A percentile compares a stretch with the other conserved stretches of the same genome.
phyloP scores from a whole-genome alignment of 2,329 filamentous ascomycete genomes.

The Botrytis cinerea region DNA sequence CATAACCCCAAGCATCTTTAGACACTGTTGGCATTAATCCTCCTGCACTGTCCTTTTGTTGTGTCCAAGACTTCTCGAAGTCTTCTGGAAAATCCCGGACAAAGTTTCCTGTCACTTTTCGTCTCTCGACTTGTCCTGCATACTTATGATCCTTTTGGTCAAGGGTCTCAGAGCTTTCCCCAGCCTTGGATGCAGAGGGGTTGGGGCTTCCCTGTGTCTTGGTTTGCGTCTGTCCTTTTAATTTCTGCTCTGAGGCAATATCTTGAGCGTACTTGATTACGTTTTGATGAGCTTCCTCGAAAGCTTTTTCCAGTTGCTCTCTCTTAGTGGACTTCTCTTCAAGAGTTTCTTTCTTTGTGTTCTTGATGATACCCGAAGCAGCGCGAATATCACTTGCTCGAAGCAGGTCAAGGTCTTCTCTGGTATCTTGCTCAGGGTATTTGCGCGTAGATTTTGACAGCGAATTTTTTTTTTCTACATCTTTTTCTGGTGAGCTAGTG shows the following conservation, averaged over 20 bases:
- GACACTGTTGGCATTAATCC: constrained; percentile 29
- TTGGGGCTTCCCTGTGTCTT: neutral
- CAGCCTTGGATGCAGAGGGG: neutral
- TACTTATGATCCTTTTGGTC: neutral
- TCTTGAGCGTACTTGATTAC: constrained; percentile 21
- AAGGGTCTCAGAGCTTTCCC: neutral
- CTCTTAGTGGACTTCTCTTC: constrained; percentile 36
- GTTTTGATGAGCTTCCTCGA: constrained; percentile 25
- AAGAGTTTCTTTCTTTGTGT: constrained; percentile 27
- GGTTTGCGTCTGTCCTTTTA: neutral
- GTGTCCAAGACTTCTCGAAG: constrained; percentile 49
- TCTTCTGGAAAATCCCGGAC: constrained; percentile 56
- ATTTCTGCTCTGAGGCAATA: constrained; percentile 19
- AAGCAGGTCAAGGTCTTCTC: constrained; percentile 32
- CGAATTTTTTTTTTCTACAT: neutral
- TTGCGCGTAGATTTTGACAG: neutral
- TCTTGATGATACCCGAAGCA: constrained; percentile 30
- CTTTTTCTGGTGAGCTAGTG: neutral
- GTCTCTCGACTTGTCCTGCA: neutral
- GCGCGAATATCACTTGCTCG: constrained; percentile 37
- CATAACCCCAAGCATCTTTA: constrained; percentile 20
- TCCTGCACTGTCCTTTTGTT: constrained; percentile 25
- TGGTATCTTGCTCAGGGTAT: constrained; percentile 16
- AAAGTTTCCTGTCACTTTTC: constrained; percentile 50
- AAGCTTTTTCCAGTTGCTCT: constrained; percentile 37